Base-by-base conservation (phyloP, 345 rosid genomes). In the Murraya koenigii region DNA sequence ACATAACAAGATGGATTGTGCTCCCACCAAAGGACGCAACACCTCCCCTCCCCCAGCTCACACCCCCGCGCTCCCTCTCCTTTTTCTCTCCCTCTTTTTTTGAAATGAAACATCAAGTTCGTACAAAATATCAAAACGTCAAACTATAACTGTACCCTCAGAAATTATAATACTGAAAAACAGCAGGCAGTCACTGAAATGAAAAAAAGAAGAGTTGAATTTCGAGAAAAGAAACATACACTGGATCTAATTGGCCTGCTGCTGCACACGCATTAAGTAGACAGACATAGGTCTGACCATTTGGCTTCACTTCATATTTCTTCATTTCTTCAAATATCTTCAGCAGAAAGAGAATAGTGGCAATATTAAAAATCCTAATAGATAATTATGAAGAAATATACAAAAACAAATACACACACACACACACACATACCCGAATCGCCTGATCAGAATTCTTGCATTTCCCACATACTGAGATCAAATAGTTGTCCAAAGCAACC, bases 261-360 rank as follows among this genome's bases (percentile, higher is more conserved):
- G 88, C 93, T 25, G 99, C 99, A 76, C 92, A 96, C 47, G 97
- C 93, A 84, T 94, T 92, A 54, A 96, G 97, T 35, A 96, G 85
- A 85, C 93, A 87, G 65, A 91, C 83, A 83, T 87, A 94, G 56
- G 97, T 94, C 88, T 92, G 97, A 78, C 89, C 97, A 82, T 88
- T 94, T 56, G 99, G 97, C 89, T 96, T 92, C 82, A 96, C 95
- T 39, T 89, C 95, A 69, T 87, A 88, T 71, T 78, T 88, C 92
- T 94, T 96, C 97, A 96, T 94, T 87, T 96, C 99, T 55, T 94
- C 98, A 66, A 84, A 88, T 59, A 96, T 85, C 99, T 96, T 81
- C 72, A 65, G 79, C 63, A 13, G 28, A 78, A 81, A 71, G 44
- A 38, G 32, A 66, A 63, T 59, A 68, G 11, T 52, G 49, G 54